These are phyloP conservation scores for Lipomyces orientalis DNA, from an alignment of 805 yeast species.

Conservation along the genomic window DNA sequence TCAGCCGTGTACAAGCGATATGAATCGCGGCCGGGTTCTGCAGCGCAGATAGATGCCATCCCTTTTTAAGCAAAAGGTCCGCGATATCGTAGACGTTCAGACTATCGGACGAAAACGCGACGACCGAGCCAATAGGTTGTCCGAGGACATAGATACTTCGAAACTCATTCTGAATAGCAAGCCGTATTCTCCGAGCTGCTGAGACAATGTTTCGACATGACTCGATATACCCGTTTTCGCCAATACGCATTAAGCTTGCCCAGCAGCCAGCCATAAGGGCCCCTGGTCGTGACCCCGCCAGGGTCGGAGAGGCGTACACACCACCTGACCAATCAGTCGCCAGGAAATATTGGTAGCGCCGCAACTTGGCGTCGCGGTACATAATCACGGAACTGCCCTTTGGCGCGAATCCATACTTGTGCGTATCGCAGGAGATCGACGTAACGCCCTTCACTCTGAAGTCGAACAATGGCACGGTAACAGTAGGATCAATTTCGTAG, in stretches of 20 bases:
- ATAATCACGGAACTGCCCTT: slow-evolving; percentile 92
- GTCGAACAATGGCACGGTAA: slow-evolving; percentile 66
- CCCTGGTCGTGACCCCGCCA: slow-evolving; percentile 97
- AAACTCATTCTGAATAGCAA: slow-evolving; percentile 52
- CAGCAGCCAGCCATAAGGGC: slow-evolving; percentile 98
- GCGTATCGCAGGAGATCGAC: slow-evolving; percentile 98
- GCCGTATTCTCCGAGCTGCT: slow-evolving; percentile 65
- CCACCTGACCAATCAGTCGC: slow-evolving; percentile 93
- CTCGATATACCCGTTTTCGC: slow-evolving; percentile 78
- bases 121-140: slow-evolving; percentile 82
- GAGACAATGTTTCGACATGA: slow-evolving; percentile 69
- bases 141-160: slow-evolving; percentile 76
- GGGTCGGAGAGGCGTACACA: slow-evolving; percentile 91
- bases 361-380: slow-evolving; percentile 73
- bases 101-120: slow-evolving; percentile 70
- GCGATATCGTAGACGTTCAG: slow-evolving; percentile 77
- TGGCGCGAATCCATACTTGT: slow-evolving; percentile 98
- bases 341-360: slow-evolving; percentile 84
- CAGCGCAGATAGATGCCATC: slow-evolving; percentile 89
- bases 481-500: slow-evolving; percentile 44
- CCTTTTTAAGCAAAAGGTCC: slow-evolving; percentile 65
- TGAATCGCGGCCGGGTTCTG: slow-evolving; percentile 93
- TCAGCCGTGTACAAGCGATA: slow-evolving; percentile 79
- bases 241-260: slow-evolving; percentile 86
- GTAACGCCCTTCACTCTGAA: slow-evolving; percentile 90